Percentiles rank a stretch among this genome's conserved stretches.
Evolutionary conservation across 768 basidiomycete genomes (phyloP).

Genomic region (Tremella fuciformis): DNA sequence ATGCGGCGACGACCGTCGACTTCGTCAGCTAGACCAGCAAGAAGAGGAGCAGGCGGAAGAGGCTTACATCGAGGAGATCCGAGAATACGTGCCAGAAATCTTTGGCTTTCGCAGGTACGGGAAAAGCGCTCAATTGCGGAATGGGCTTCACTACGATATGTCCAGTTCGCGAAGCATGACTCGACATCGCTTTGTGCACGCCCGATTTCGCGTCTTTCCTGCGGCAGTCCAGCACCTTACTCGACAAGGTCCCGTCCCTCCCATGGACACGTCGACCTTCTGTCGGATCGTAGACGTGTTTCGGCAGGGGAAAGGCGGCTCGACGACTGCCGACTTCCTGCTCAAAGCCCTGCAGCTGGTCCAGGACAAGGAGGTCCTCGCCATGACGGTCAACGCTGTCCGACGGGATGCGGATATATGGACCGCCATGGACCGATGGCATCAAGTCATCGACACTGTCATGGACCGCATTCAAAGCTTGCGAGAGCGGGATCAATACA

Average conservation of each 20-base stretch:
- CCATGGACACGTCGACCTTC: conserved; percentile 41
- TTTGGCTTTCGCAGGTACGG: conserved; percentile 38
- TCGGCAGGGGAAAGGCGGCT: conserved; percentile 23
- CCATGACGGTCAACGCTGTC: conserved; percentile 32
- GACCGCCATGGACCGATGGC: conserved; percentile 46
- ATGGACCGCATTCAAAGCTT: conserved; percentile 27
- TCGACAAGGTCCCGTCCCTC: conserved; percentile 11
- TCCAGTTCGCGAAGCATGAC: conserved; percentile 20
- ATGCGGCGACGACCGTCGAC: conserved; percentile 32
- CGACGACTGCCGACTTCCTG: conserved; percentile 39
- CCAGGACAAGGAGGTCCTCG: conserved; percentile 34
- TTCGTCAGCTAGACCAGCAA: conserved; percentile 15
- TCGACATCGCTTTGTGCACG: conserved; percentile 36
- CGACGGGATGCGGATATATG: conserved; percentile 38
- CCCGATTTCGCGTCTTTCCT: conserved; percentile 39
- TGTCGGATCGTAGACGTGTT: conserved; percentile 34
- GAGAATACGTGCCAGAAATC: conserved; percentile 41
- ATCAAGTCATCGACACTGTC: conserved; percentile 27
- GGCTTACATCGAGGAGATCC: conserved; percentile 35
- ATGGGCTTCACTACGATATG: conserved; percentile 30
- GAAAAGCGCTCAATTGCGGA: conserved; percentile 17
- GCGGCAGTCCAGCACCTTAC: conserved; percentile 22
- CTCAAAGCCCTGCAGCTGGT: conserved; percentile 24
- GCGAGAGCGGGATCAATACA: conserved; percentile 16
- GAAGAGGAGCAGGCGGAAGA: conserved; percentile 26